Evolutionary conservation across 139 green algal genomes (phyloP), one percentile per base, ranked within the genome.

Genomic region (Prasinococcaceae sp.): DNA sequence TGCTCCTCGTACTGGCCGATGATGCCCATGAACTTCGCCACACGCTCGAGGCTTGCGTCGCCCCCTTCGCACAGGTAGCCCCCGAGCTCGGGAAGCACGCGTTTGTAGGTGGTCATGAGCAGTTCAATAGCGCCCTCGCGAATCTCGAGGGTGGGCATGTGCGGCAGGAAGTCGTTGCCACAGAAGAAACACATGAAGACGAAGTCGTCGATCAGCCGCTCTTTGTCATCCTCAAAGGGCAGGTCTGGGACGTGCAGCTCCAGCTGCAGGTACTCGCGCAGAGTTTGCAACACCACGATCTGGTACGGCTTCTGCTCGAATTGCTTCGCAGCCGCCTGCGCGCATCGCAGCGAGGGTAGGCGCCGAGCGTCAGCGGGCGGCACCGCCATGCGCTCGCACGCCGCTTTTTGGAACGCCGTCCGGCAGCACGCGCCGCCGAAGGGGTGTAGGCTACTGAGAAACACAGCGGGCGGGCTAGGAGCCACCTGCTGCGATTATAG

Each of bases 181-280:
- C 90, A 79, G 44, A 98, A 98, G 73, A 96, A 98, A 71, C 90
- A 97, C 72, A 99, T 92, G 74, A 99, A 96, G 22, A 99, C 84
- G 62, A 86, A 92, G 64, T 94, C 84, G 66, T 94, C 84, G 28
- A 79, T 73, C 25, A 83, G 35, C 10, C 84, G 67, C 71, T 92
- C 84, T 20, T 49, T 46, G 56, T 94, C 84, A 12, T 63, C 23
- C 23, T 59, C 47, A 20, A 71, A 66, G 26, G 53, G 55, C 23
- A 23, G 24, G 9, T 53, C 22, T 26, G 30, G 36, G 4, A 67
- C 32, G 10, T 27, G 19, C 53, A 92, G 79, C 43, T 99, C 92
- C 27, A 89, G 61, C 16, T 72, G 70, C 24, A 99, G 72, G 64
- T 99, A 99, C 73, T 97, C 92, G 1, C 92, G 68, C 66, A 97